phyloP scores from a whole-genome alignment of 495 filamentous ascomycete genomes.

The Penicillium paradoxum region DNA sequence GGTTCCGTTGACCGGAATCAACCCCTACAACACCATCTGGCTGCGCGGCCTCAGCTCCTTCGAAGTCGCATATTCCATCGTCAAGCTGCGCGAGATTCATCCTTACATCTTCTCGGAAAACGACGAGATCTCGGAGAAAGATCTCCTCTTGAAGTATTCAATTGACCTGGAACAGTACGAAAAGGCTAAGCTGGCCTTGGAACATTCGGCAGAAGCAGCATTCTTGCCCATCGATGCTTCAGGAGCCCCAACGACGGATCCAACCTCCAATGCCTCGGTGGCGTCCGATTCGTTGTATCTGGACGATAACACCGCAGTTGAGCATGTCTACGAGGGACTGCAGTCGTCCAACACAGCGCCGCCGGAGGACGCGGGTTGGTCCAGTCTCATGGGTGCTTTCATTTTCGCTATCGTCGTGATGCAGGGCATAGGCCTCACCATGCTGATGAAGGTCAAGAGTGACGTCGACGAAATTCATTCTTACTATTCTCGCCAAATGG shows the following conservation, averaged over 20 bases:
- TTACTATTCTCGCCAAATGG: no score
- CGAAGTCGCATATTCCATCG: neutral
- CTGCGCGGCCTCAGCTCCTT: slow-evolving; percentile 1
- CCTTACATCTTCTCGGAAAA: neutral
- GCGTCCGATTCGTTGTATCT: neutral
- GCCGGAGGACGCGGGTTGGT: neutral
- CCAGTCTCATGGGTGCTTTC: neutral
- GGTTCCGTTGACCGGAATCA: neutral
- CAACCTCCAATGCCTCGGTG: neutral
- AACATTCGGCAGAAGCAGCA: neutral
- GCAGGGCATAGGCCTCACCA: neutral
- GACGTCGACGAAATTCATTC: neutral
- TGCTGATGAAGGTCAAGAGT: neutral
- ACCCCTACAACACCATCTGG: neutral
- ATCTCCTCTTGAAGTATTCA: neutral
- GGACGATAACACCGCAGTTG: neutral
- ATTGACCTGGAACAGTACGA: neutral
- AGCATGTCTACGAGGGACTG: neutral
- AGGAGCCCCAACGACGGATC: neutral
- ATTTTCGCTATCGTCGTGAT: neutral
- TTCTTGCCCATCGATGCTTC: neutral
- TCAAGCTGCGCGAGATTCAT: neutral
- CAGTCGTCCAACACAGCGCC: no score
- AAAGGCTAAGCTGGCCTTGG: neutral
- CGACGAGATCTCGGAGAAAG: neutral